Evolutionary conservation across 768 basidiomycete genomes (phyloP), one percentile per base, ranked within the genome.

Genomic region (Lactarius deliciosus): DNA sequence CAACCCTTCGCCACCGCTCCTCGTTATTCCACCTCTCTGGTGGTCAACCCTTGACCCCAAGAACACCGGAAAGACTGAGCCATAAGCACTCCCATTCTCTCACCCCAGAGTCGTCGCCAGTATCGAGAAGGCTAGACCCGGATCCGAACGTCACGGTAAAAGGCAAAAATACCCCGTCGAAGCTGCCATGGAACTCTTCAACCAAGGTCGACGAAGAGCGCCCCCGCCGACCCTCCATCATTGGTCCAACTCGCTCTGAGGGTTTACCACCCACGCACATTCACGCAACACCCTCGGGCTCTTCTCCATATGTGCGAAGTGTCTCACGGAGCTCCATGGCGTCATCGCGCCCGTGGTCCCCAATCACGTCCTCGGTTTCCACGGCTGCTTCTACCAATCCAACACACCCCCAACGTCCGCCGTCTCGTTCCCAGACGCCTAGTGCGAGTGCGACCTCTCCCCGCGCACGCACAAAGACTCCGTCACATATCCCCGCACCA

Each of bases 401-500:
- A 20, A 45, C 64, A 47, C 86, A 87, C 25, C 79, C 79, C 30
- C 75, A 76, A 61, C 74, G 74, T 41, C 77, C 83, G 30, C 76
- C 80, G 54, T 88, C 88, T 43, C 84, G 88, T 63, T 79, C 87
- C 1, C 86, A 86, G 69, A 87, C 87, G 2, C 86, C 87, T 2
- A 68, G 74, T 25, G 40, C 71, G 3, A 20, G 57, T 28, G 72
- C 47, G 73, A 72, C 80, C 8, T 83, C 86, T 0, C 88, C 90
- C 25, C 86, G 89, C n/a, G 78, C 85, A 18, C 83, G 92, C 65
- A 83, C 91, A 3, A 87, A 85, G 77, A 93, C 92, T 0, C 92
- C 92, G 0, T 92, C 90, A 71, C 79, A 86, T 66, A 93, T 94
- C 63, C 91, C 92, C 55, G 81, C 77, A 9, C 92, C 90, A 20